Evolutionary conservation across 148 eudicot species (phyloP), one percentile per base, ranked within the genome.

Genomic region (Simmondsia chinensis): DNA sequence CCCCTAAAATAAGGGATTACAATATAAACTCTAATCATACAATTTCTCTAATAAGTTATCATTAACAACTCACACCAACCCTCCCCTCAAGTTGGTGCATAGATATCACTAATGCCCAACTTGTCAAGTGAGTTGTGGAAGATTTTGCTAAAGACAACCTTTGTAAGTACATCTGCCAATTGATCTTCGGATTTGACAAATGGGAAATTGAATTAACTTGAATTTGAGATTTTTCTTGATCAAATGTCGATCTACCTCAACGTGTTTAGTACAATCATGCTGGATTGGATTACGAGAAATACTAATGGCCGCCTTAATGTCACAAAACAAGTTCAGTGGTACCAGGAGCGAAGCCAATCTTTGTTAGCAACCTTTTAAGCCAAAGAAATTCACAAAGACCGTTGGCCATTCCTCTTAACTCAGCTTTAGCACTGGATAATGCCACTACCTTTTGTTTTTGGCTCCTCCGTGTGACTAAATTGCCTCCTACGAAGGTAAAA

Each of bases 181-280:
- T 34, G 39, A 12, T 34, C 39, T 34, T 34, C 39, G 12, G 14
- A 34, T 12, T 12, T 4, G 4, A 12, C 14, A 12, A 34, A 34
- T 12, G 39, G 39, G 13, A 34, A 12, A n/a, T 34, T 12, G 13
- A 6, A 34, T 12, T 7, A 34, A 6, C 12, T 34, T 34, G 11
- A 9, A 34, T 34, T 13, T 4, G n/a, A 34, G 14, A 7, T 34
- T 34, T 34, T 34, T 13, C 12, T 7, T 34, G 4, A 34, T 34
- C 5, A 34, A 34, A n/a, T n/a, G n/a, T n/a, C n/a, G n/a, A n/a
- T n/a, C n/a, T n/a, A n/a, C n/a, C n/a, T n/a, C n/a, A n/a, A n/a
- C n/a, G n/a, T 38, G 42, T n/a, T 38, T 38, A 5, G 18, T 38
- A n/a, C 20, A 20, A 38, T 38, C 42, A 17, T 38, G 42, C 17